A percentile compares a stretch with the other conserved stretches of the same genome.
These are phyloP conservation scores for Coemansia sp. DNA, from an alignment of 192 early-diverging fungal genomes.

Conservation along the genomic window DNA sequence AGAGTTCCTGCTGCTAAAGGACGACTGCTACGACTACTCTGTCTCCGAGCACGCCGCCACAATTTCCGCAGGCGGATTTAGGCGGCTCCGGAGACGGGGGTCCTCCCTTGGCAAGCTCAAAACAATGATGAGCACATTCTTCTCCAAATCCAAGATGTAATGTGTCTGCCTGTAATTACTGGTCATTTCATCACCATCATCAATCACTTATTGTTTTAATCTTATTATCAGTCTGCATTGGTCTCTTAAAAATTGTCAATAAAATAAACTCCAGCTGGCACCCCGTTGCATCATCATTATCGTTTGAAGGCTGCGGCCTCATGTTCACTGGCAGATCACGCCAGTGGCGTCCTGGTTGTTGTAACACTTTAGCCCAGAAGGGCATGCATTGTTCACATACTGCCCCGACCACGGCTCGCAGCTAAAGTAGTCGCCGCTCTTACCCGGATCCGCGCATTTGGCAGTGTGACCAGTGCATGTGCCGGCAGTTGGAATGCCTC, in stretches of 20 bases:
- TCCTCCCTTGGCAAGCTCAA: conserved; percentile 21
- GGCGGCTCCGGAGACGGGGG: conserved; percentile 13
- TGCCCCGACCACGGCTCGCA: conserved; percentile 44
- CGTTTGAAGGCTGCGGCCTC: not conserved
- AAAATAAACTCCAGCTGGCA: not conserved
- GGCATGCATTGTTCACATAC: conserved; percentile 29
- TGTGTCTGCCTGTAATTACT: not conserved
- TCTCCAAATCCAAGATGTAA: conserved; percentile 7
- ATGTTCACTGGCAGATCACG: conserved; percentile 24
- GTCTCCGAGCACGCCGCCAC: not conserved
- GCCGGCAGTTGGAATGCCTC: conserved; percentile 35
- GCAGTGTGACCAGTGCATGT: conserved; percentile 34
- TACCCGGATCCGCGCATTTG: conserved; percentile 30
- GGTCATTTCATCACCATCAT: not conserved
- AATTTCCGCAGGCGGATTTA: conserved; percentile 4
- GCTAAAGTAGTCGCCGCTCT: conserved; percentile 36
- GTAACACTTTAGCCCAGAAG: conserved; percentile 30
- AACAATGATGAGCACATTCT: conserved; percentile 15
- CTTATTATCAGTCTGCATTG: not conserved
- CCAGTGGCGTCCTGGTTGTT: conserved; percentile 28
- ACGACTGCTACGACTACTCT: conserved; percentile 15
- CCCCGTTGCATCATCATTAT: not conserved
- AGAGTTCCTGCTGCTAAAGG: conserved; percentile 20
- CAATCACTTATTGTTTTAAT: not conserved
- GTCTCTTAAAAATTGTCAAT: not conserved